Base-by-base conservation (phyloP, 2,329 filamentous ascomycete genomes). In the Nemania diffusa region DNA sequence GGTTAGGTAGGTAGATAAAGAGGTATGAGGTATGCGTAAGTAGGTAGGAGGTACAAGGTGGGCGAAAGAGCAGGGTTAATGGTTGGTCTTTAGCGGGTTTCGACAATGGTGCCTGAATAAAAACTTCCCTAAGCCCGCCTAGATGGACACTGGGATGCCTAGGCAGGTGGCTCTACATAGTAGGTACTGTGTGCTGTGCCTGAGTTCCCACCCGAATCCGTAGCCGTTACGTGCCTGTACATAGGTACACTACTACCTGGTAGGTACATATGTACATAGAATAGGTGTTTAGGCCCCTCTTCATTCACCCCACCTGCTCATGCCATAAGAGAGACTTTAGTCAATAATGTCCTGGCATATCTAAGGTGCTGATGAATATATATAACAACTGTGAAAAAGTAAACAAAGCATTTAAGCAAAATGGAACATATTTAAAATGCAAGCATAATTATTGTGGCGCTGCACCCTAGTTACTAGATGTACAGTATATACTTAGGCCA, bases 51-150 rank as follows among this genome's bases (percentile, higher is more conserved):
- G n/a, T n/a, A 55, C 22, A 55, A 40, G 26, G 42, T 29, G 55
- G 60, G 51, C 55, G 44, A 53, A 62, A 56, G 32, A 40, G 44
- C 62, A 62, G 58, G 66, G 62, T 57, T 66, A 29, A 34, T 46
- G 13, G 20, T 29, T 57, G 11, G 8, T 50, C 56, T 55, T 27
- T 13, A 50, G 57, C 46, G 44, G 52, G 27, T 37, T 59, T 64
- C 48, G 48, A 53, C 32, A 20, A 51, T 26, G 51, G 63, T 67
- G 66, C 66, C 67, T 69, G 67, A 64, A 58, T 20, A 22, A 63
- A 26, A 17, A 29, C 5, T 32, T 11, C 52, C 22, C 52, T 55
- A 62, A 40, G 44, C 11, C 37, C 37, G 37, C 37, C 42, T 44
- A 34, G 40, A 61, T 37, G 20, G 20, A n/a, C 17, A 48, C 6